Percentiles rank a stretch among this genome's conserved stretches.
phyloP scores from a whole-genome alignment of 2,329 filamentous ascomycete species.

The Xylariaceae sp. region DNA sequence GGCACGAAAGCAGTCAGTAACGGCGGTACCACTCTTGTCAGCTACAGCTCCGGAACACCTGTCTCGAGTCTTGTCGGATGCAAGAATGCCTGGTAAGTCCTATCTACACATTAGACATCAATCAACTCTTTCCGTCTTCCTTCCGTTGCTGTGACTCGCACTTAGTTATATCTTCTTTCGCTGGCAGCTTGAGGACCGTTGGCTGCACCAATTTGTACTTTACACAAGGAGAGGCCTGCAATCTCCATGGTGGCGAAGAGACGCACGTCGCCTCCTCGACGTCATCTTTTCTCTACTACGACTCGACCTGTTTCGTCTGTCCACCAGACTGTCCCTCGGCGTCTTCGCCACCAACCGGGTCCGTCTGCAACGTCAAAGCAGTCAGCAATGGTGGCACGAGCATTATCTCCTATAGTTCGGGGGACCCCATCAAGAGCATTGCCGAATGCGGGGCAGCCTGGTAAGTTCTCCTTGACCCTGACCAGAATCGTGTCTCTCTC shows the following conservation, averaged over 20 bases:
- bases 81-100: background rate
- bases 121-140: background rate
- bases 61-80: background rate
- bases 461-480: background rate
- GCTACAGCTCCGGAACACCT: background rate
- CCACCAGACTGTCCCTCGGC: background rate
- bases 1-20: too few relatives aligned
- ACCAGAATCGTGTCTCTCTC: background rate
- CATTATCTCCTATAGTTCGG: background rate
- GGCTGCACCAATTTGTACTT: background rate
- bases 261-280: background rate
- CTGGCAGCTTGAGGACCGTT: too few relatives aligned
- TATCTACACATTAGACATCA: too few relatives aligned
- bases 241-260: background rate
- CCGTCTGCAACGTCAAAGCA: background rate
- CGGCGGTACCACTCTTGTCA: background rate
- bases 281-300: background rate
- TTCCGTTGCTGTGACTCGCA: too few relatives aligned
- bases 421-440: background rate
- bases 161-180: too few relatives aligned
- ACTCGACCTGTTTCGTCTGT: background rate
- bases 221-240: background rate
- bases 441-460: background rate
- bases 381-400: background rate
- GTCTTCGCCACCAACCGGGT: background rate